Evolutionary conservation across 2,329 filamentous ascomycete genomes (phyloP), one percentile per base, ranked within the genome.

Genomic region (Aspergillus sp.): DNA sequence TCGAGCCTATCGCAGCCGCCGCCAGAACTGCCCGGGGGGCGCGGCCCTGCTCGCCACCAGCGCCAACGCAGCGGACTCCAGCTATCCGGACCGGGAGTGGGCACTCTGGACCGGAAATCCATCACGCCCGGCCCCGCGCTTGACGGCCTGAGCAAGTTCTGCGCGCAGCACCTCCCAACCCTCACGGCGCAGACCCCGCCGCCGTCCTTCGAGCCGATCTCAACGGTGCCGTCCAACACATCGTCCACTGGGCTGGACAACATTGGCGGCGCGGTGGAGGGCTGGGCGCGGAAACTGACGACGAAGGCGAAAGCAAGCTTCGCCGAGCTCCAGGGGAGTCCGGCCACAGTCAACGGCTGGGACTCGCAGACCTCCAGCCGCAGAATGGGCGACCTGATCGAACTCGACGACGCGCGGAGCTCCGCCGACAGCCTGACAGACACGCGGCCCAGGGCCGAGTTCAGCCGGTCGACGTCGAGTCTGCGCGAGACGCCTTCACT

Each of bases 271-370:
- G 81, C 82, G 2, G 79, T 96, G 17, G 91, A 96, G 61, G 82
- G 80, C 1, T 98, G 91, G 86, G 68, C 96, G 37, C 72, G 88
- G 39, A 85, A 86, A 41, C 78, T 93, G 24, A 85, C 86, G 1
- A 58, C 50, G 7, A 58, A 57, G 29, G 63, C 63, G 3, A 63
- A 62, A 31, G 45, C 53, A 6, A 53, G 58, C 8, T 42, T 64
- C 32, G 56, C 47, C 31, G 61, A 64, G 15, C 41, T 65, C 12
- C 60, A 64, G 34, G n/a, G n/a, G n/a, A 54, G 60, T 37, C 41
- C 22, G 45, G 11, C 34, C 48, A n/a, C 43, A 48, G 5, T 40
- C 32, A 40, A 35, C 12, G 44, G 45, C 15, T 41, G 48, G 19
- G 47, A 47, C 16, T 49, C 48, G 15, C 7, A 16, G 41, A 36